Percentiles rank a stretch among this genome's conserved stretches.
Conservation (phyloP, 78 protist genomes). For the Cyanophora paradoxa region DNA sequence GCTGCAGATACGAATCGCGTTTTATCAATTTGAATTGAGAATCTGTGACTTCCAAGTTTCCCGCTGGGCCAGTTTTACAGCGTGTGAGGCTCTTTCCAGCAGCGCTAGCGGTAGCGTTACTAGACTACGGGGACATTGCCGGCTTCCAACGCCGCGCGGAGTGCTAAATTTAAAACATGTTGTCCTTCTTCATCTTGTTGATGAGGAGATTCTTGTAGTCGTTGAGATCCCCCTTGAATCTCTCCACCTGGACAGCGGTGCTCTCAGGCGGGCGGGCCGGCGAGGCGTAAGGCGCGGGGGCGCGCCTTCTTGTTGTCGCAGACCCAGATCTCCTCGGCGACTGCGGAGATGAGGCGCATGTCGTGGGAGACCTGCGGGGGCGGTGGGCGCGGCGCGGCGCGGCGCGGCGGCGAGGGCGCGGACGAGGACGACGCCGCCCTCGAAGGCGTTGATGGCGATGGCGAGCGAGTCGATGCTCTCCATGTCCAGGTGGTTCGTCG, state of each 20-base stretch:
- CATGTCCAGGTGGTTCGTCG: constrained; percentile 88
- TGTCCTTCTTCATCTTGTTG: not conserved
- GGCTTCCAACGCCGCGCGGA: too few species aligned
- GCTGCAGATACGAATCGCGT: too few species aligned
- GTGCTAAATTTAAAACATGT: too few species aligned
- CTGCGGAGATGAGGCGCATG: constrained; percentile 20
- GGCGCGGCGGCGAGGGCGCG: too few species aligned
- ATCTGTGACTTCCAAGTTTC: too few species aligned
- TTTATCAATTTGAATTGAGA: too few species aligned
- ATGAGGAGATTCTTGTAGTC: not conserved
- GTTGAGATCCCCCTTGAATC: not conserved
- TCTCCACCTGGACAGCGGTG: not conserved
- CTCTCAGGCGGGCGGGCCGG: not conserved
- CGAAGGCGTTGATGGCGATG: constrained; percentile 64
- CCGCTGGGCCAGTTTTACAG: too few species aligned
- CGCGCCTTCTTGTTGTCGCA: constrained; percentile 31
- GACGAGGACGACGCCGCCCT: constrained; percentile 80
- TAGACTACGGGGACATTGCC: too few species aligned
- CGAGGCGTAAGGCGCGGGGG: not conserved
- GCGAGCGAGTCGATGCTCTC: constrained; percentile 73
- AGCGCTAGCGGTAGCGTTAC: too few species aligned
- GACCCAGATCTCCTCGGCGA: constrained; percentile 27
- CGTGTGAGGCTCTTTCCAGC: too few species aligned
- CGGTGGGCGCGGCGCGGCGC: too few species aligned
- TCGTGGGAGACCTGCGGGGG: too few species aligned